Percentiles rank a stretch among this genome's conserved stretches.
Evolutionary conservation across 2,329 filamentous ascomycete genomes (phyloP).

Genomic region (Mycosphaerella sp.): DNA sequence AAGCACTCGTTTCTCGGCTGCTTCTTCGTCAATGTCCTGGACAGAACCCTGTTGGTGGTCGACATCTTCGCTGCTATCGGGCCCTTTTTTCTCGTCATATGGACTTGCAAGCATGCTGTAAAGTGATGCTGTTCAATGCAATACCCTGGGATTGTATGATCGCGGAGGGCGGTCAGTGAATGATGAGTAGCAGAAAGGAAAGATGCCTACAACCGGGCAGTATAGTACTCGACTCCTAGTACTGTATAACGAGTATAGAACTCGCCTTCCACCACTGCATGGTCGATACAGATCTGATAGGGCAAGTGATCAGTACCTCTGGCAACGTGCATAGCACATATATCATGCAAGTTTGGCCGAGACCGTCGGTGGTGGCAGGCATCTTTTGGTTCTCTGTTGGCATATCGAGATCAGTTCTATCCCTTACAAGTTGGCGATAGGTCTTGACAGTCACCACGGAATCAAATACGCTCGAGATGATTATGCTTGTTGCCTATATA

Average conservation of each 20-base stretch:
- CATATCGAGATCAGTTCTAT: too few species aligned
- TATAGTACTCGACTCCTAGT: too few species aligned
- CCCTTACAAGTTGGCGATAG: too few species aligned
- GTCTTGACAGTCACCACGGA: too few species aligned
- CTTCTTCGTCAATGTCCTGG: neutral
- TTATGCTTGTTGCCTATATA: neutral
- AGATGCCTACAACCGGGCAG: neutral
- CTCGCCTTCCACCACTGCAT: neutral
- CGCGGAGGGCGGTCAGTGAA: too few species aligned
- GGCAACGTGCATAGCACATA: neutral
- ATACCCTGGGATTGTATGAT: neutral
- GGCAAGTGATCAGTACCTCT: conserved; percentile 6
- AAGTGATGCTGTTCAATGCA: neutral
- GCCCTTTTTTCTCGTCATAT: conserved; percentile 10
- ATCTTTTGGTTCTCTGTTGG: too few species aligned
- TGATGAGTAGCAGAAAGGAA: neutral
- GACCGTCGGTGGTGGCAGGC: neutral
- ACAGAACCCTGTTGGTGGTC: conserved; percentile 7
- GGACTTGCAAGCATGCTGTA: neutral
- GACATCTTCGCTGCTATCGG: conserved; percentile 3
- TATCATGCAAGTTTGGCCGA: neutral
- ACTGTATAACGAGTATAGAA: neutral
- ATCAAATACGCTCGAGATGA: too few species aligned
- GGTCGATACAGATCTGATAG: neutral
- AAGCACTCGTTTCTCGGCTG: conserved; percentile 15